Base-by-base conservation (phyloP, 345 rosid species). In the Bruguiera gymnorhiza region DNA sequence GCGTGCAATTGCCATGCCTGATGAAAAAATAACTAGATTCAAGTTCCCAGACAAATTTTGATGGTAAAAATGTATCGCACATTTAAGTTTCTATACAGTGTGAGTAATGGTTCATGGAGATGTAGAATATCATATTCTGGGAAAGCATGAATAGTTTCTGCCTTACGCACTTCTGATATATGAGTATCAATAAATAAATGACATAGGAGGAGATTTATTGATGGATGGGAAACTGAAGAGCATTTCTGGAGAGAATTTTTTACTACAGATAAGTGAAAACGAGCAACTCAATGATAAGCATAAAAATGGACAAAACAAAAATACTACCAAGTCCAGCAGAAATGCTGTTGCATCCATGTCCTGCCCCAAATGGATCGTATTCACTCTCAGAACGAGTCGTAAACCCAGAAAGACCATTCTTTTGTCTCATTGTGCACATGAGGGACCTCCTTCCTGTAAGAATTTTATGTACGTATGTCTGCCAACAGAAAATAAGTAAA, bases 261-360 rank as follows among this genome's bases (percentile, higher is more conserved):
- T 9, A 27, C 26, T 18, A 26, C 51, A 57, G 30, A 37, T 27
- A 37, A 32, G 8, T 24, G 61, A 23, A 20, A 61, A 26, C 48
- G 18, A 51, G 23, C 6, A 27, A 8, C 19, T 9, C 3, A 30
- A 21, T 50, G 32, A 10, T 53, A 29, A 61, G 60, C 50, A 34
- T 26, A 73, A 51, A 29, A 23, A 21, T 46, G 5, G 55, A 51
- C 30, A 62, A 60, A 70, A 68, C 62, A 65, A 4, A 65, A 78
- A 74, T 20, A 27, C 71, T 88, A 93, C 97, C 98, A 36, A 93
- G 89, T 65, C 97, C 97, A 79, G 98, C 97, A 68, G 96, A 93
- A 59, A 93, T 70, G 70, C 97, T 89, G 75, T 82, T 93, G 84
- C 96, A 93, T 54, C 98, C 96, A 83, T 93, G 98, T 29, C 89